phyloP scores from a whole-genome alignment of 352 stramenopile species.

The Phytophthora chlamydospora region DNA sequence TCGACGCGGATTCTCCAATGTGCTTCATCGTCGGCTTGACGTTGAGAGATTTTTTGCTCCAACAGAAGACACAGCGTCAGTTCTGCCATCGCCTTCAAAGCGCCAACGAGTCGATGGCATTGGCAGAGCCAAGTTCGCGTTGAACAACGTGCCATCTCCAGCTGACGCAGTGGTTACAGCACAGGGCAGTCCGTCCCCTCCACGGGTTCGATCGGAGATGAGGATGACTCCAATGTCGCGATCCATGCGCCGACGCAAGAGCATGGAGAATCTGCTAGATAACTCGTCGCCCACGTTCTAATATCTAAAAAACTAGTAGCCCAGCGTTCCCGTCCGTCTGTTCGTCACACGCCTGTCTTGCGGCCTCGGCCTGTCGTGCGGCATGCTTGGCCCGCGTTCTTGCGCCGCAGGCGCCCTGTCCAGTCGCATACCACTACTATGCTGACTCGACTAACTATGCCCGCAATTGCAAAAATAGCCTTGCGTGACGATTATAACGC shows the following conservation, averaged over 20 bases:
- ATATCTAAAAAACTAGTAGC: no score
- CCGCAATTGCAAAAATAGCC: no score
- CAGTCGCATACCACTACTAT: no score
- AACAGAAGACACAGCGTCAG: slow-evolving; percentile 2
- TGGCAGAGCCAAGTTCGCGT: slow-evolving; percentile 17
- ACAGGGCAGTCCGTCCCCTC: slow-evolving; percentile 13
- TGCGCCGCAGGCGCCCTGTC: no score
- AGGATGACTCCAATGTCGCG: slow-evolving; percentile 7
- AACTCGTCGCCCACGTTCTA: slow-evolving; percentile 7
- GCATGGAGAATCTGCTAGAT: slow-evolving; percentile 44
- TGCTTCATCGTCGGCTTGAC: slow-evolving; percentile 60
- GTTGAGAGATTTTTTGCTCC: slow-evolving; percentile 53
- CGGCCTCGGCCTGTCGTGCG: no score
- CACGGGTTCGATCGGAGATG: slow-evolving; percentile 3
- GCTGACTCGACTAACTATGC: no score
- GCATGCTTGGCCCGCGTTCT: no score
- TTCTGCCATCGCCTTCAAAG: slow-evolving; percentile 16
- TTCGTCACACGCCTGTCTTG: no score
- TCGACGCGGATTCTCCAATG: slow-evolving; percentile 54
- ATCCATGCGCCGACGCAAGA: slow-evolving; percentile 70
- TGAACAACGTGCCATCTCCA: slow-evolving; percentile 17
- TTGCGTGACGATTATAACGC: no score
- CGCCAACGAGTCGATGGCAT: neutral
- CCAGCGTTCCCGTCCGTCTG: no score
- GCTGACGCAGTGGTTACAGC: slow-evolving; percentile 1